Base-by-base conservation (phyloP, 2,329 filamentous ascomycete species). In the Lithohypha guttulata region DNA sequence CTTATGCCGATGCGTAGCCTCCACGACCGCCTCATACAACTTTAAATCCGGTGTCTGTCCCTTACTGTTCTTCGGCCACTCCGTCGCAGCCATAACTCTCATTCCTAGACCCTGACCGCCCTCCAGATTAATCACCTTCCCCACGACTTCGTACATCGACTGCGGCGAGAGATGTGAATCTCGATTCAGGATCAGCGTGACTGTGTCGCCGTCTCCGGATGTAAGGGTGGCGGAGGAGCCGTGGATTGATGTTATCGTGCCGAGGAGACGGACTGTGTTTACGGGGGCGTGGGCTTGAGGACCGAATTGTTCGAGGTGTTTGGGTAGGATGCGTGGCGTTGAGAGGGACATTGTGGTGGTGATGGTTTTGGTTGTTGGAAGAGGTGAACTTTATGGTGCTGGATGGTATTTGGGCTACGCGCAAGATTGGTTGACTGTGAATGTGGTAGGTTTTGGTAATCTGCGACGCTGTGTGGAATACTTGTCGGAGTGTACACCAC, bases 151-250 rank as follows among this genome's bases (percentile, higher is more conserved):
- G n/a, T 65, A 59, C 44, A 66, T 43, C 43, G 59, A 61, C 4
- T 62, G 61, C 53, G 64, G 59, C 43, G 64, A 62, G 21, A 66
- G 42, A 48, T 62, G 62, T 34, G 59, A 60, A 45, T 62, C 59
- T 19, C 79, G 70, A 56, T 84, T 86, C 49, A 96, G 59, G 13
- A 81, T 65, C 2, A 85, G 69, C 1, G 78, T 83, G 18, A 95
- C 74, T 15, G 77, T 72, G 0, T 89, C 89, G 18, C 77, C 56
- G 18, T 48, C 52, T 2, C 69, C 80, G 4, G 84, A 80, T 42
- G 94, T 85, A 20, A 96, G 73, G 4, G 77, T 76, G 0, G 86
- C 89, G 35, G 75, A 73, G 37, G 91, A 83, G 50, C 87, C 87
- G 36, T 79, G 79, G 17, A 96, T 69, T 53, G 91, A 79, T 3